A percentile compares a stretch with the other conserved stretches of the same genome.
Conservation (phyloP, 2,329 filamentous ascomycete genomes). For the Nigrograna mackinnonii region DNA sequence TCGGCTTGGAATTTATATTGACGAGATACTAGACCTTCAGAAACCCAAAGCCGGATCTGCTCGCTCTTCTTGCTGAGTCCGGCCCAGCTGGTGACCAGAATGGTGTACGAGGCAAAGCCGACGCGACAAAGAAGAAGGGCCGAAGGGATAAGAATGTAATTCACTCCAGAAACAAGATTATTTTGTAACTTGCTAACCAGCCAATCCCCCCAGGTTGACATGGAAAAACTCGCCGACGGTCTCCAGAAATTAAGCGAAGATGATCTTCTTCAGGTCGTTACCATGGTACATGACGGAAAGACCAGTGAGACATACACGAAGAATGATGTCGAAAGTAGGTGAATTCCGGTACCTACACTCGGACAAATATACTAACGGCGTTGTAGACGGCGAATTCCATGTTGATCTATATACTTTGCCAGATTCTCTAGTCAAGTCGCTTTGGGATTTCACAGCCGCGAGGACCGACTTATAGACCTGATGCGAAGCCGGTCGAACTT, state of each 20-base stretch:
- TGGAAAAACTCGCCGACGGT: slow-evolving; percentile 95
- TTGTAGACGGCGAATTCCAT: slow-evolving; percentile 88
- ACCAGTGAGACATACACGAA: slow-evolving; percentile 91
- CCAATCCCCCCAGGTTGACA: slow-evolving; percentile 64
- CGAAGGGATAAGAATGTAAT: slow-evolving; percentile 64
- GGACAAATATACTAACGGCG: slow-evolving; percentile 22
- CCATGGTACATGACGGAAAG: slow-evolving; percentile 98
- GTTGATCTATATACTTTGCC: slow-evolving; percentile 98
- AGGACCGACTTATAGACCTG: slow-evolving; percentile 37
- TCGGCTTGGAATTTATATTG: too few relatives aligned
- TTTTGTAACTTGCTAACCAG: slow-evolving; percentile 1
- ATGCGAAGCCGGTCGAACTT: too few relatives aligned
- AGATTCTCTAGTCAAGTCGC: slow-evolving; percentile 83
- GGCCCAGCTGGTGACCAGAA: slow-evolving; percentile 71
- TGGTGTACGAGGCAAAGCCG: slow-evolving; percentile 67
- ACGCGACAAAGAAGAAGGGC: slow-evolving; percentile 75
- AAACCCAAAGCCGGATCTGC: slow-evolving; percentile 86
- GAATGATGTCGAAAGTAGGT: slow-evolving; percentile 92
- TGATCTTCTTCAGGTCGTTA: slow-evolving; percentile 90
- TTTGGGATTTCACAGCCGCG: slow-evolving; percentile 79
- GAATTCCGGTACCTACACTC: background rate
- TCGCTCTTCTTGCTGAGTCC: slow-evolving; percentile 78
- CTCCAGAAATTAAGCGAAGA: slow-evolving; percentile 90
- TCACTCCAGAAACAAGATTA: background rate
- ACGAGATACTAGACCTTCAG: slow-evolving; percentile 68